Conservation (phyloP, 495 filamentous ascomycete genomes). For the Aspergillus ellipticus region DNA sequence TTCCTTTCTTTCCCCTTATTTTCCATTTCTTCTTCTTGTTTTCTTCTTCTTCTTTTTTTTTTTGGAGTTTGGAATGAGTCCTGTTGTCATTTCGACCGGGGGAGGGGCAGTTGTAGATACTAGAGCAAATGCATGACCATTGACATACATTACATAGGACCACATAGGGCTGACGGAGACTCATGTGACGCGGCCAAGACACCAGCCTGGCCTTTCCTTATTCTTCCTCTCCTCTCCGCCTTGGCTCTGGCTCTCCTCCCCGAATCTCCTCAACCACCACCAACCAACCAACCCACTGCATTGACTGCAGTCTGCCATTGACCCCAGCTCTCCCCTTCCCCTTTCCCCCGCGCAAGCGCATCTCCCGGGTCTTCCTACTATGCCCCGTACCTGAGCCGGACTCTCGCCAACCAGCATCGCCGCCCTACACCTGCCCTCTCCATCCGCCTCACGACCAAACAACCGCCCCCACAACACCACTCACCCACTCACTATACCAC, state of each 20-base stretch:
- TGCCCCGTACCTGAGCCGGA: too few species aligned
- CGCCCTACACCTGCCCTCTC: neutral
- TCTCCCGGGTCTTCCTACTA: too few species aligned
- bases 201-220: slow-evolving; percentile 30
- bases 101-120: too few species aligned
- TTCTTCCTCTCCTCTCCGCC: neutral
- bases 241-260: too few species aligned
- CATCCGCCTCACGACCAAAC: neutral
- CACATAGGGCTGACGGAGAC: too few species aligned
- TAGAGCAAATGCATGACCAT: too few species aligned
- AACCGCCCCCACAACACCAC: neutral
- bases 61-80: slow-evolving; percentile 1
- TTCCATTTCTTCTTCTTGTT: neutral
- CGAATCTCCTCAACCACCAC: too few species aligned
- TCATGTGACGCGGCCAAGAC: slow-evolving; percentile 26
- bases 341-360: neutral
- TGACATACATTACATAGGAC: too few species aligned
- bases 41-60: neutral
- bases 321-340: neutral
- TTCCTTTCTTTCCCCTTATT: slow-evolving; percentile 8
- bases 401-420: neutral
- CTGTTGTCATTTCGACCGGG: too few species aligned
- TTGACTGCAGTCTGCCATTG: neutral
- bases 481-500: too few species aligned
- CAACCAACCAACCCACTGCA: neutral